Conservation (phyloP, 495 filamentous ascomycete species). For the Tuber melanosporum region DNA sequence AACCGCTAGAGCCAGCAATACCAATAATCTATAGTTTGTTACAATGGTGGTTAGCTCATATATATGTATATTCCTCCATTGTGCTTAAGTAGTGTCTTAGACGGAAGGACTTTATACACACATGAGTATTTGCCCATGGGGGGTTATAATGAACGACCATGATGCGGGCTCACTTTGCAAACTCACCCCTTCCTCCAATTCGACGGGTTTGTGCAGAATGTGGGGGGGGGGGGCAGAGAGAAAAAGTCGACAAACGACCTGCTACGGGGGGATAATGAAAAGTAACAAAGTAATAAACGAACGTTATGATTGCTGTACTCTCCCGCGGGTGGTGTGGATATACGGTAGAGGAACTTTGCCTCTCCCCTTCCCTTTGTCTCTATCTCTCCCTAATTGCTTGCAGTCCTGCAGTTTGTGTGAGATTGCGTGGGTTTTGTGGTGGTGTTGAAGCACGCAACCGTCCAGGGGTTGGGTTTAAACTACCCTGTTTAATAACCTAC, state of each 20-base stretch:
- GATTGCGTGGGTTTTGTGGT: neutral
- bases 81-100: neutral
- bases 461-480: neutral
- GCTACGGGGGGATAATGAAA: neutral
- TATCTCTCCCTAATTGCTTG: neutral
- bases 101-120: conserved; percentile 17
- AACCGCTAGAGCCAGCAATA: conserved; percentile 90
- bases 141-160: conserved; percentile 68
- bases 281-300: neutral
- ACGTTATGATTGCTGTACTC: neutral
- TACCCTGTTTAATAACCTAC: neutral
- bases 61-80: neutral
- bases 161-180: conserved; percentile 19
- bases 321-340: neutral
- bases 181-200: neutral
- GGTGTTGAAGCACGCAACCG: neutral
- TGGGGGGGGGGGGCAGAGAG: neutral
- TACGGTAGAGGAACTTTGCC: neutral
- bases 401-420: neutral
- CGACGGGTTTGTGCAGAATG: conserved; percentile 3
- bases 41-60: conserved; percentile 10
- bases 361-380: neutral
- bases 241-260: neutral
- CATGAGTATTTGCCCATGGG: conserved; percentile 66
- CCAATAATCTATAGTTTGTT: conserved; percentile 63